A percentile compares a stretch with the other conserved stretches of the same genome.
Evolutionary conservation across 2,329 filamentous ascomycete species (phyloP).

Genomic region (Fusarium staphyleae): DNA sequence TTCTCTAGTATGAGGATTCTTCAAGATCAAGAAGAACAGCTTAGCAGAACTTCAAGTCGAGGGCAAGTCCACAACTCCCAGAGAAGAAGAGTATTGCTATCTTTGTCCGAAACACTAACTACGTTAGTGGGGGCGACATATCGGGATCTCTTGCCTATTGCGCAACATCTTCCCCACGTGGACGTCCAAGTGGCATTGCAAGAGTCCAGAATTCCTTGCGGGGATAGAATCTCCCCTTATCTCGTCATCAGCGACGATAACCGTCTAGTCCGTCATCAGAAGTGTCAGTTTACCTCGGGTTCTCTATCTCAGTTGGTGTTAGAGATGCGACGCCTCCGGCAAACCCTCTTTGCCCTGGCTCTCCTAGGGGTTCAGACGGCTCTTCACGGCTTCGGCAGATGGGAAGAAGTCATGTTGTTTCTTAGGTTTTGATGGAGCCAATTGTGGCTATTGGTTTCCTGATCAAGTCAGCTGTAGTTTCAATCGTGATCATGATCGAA

Average conservation of each 20-base stretch:
- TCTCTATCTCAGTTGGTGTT: conserved; percentile 23
- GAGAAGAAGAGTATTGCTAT: no score
- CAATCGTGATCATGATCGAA: background rate
- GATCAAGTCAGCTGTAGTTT: background rate
- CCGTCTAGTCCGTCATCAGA: background rate
- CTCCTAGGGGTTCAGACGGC: background rate
- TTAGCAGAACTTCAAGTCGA: no score
- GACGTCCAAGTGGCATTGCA: background rate
- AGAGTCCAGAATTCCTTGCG: background rate
- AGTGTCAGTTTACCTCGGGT: background rate
- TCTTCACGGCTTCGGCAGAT: conserved; percentile 20
- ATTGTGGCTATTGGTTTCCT: background rate
- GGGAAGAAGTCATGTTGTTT: background rate
- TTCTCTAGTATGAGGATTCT: no score
- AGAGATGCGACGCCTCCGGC: background rate
- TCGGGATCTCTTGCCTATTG: conserved; percentile 26
- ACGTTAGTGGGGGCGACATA: background rate
- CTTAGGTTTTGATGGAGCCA: background rate
- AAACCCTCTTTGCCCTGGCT: no score
- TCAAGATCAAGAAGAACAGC: no score
- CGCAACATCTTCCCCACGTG: background rate
- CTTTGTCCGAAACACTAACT: no score
- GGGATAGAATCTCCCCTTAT: conserved; percentile 11
- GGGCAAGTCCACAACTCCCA: no score
- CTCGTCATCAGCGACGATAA: conserved; percentile 24